Base-by-base conservation (phyloP, 2,329 filamentous ascomycete genomes). In the Verticillium zaregamsianum region DNA sequence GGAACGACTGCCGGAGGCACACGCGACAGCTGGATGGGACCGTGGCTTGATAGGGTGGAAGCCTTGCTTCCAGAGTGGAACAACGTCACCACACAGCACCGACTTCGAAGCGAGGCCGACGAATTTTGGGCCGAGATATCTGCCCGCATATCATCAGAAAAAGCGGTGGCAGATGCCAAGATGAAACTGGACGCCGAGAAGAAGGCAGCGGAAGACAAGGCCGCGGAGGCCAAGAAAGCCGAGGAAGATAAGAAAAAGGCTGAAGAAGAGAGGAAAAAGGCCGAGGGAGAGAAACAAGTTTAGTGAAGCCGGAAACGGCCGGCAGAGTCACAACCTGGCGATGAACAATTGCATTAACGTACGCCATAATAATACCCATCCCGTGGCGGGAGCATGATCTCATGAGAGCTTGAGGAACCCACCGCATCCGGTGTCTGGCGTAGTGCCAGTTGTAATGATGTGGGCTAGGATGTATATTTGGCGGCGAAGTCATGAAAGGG, bases 1-100 rank as follows among this genome's bases (percentile, higher is more conserved):
- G 70, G 70, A 12, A 67, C 68, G 17, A 68, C 67, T 32, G 58
- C 60, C n/a, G 69, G 58, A 23, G 58, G 58, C 40, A 59, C 71
- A 58, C 66, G 70, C 49, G 70, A 72, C 62, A 71, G 69, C 66
- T 72, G 70, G 70, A 72, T 72, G 70, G 64, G 59, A 17, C 70
- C 68, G 5, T 72, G 70, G 70, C 64, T 71, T 8, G 66, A 68
- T 57, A 65, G 70, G 14, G 64, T 68, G 31, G 70, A 72, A 64
- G 62, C 66, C 28, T 49, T 64, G 59, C 65, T 70, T 23, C 70
- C 70, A 4, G 65, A 71, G 61, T 72, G 70, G 70, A 66, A 66
- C 65, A 69, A 72, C 62, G 61, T 65, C 9, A 68, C 67, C 9
- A 61, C 62, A 23, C 63, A 66, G 32, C 54, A 57, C 2, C 35